Evolutionary conservation across 2,329 filamentous ascomycete genomes (phyloP).

Genomic region (Trichoderma breve): DNA sequence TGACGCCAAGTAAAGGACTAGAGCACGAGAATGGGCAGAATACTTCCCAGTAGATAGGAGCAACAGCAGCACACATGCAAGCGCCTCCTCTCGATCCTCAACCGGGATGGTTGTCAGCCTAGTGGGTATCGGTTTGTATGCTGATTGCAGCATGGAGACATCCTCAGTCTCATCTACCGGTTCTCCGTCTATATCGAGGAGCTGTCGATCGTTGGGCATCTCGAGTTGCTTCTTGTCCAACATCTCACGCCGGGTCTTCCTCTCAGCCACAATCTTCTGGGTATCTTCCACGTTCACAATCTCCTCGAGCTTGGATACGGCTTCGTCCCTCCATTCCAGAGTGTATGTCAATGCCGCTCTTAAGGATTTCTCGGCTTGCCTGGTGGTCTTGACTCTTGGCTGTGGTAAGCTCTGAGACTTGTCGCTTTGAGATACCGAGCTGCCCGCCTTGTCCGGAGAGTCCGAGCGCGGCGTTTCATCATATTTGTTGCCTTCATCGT

Average conservation of each 20-base stretch:
- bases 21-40: conserved; percentile 66
- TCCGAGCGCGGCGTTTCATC: not conserved
- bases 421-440: not conserved
- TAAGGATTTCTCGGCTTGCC: conserved; percentile 37
- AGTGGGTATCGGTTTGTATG: conserved; percentile 54
- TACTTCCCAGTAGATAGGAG: conserved; percentile 72
- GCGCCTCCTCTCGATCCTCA: conserved; percentile 59
- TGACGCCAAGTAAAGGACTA: conserved; percentile 67
- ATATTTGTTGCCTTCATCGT: conserved; percentile 21
- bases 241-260: conserved; percentile 44
- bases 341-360: conserved; percentile 64
- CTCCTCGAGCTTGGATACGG: conserved; percentile 69
- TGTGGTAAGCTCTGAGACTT: not conserved
- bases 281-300: conserved; percentile 55
- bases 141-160: conserved; percentile 45
- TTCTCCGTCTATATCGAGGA: conserved; percentile 42
- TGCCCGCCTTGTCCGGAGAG: not conserved
- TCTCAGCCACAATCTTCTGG: conserved; percentile 46
- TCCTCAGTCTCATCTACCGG: conserved; percentile 38
- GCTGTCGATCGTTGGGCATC: conserved; percentile 37
- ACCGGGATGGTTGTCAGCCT: conserved; percentile 56
- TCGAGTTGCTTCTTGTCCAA: conserved; percentile 39
- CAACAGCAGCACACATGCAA: conserved; percentile 69
- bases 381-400: conserved; percentile 23
- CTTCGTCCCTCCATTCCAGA: conserved; percentile 71